Base-by-base conservation (phyloP, 805 yeast genomes). In the Metschnikowia vanudenii region DNA sequence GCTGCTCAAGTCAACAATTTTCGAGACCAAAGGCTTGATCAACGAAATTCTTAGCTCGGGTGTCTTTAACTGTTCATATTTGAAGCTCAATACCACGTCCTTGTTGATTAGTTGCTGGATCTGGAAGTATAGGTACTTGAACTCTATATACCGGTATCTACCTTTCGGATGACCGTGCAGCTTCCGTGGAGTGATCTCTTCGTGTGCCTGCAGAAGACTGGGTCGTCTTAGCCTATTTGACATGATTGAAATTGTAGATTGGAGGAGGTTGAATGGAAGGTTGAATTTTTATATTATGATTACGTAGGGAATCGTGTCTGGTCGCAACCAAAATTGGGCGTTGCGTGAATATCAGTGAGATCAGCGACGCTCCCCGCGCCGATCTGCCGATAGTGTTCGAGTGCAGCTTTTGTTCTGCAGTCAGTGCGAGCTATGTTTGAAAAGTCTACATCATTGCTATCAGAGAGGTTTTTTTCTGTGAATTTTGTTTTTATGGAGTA, bases 41-140 rank as follows among this genome's bases (percentile, higher is more conserved):
- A 78, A 57, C 2, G 76, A 63, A 13, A 75, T 52, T 42, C 76
- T 68, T 14, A 76, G 69, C 57, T 78, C 82, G 1, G 82, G 82
- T 3, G 78, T 62, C 45, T 71, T 70, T 44, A 78, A 57, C 57
- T 78, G 82, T 48, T 78, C 81, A 49, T 75, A 75, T 47, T 73
- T 75, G 51, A 79, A 62, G 45, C 76, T 67, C 22, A 76, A 58
- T 34, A 64, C 71, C 14, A 79, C 75, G 39, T 68, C 61, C 29
- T 63, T 65, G 50, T 68, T 70, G 14, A 79, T 59, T 11, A 73
- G 61, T 39, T 69, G 75, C 51, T 77, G 76, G 41, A 74, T 58
- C 37, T 51, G 62, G 52, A 68, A 69, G 50, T 71, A 71, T 9
- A 70, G 56, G 40, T 64, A 62, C 47, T 69, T 69, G 59, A 70